Evolutionary conservation across 371 early-diverging fungal species (phyloP).

Genomic region (Thermomucor indicae-seudaticae): DNA sequence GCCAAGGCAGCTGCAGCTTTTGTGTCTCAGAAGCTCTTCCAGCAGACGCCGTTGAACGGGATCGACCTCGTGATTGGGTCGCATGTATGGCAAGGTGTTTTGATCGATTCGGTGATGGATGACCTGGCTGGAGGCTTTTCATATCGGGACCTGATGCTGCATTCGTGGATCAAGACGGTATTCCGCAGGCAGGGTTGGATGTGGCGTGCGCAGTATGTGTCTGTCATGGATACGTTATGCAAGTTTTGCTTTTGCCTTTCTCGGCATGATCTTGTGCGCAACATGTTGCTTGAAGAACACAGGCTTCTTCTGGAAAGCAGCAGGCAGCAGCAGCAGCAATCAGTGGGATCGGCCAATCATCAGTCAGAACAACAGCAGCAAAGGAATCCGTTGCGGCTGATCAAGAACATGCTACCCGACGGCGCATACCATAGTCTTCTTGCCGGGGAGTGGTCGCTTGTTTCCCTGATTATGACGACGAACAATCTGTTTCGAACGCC

Average conservation of each 20-base stretch:
- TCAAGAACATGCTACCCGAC: conserved; percentile 42
- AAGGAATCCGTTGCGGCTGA: conserved; percentile 20
- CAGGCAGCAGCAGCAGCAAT: conserved; percentile 16
- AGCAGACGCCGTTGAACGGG: conserved; percentile 8
- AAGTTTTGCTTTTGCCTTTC: conserved; percentile 22
- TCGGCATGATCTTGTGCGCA: conserved; percentile 16
- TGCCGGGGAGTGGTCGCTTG: conserved; percentile 52
- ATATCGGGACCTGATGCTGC: conserved; percentile 38
- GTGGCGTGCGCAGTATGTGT: conserved; percentile 28
- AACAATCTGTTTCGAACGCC: conserved; percentile 44
- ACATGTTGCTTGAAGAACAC: conserved; percentile 27
- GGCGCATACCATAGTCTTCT: conserved; percentile 42
- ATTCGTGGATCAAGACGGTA: conserved; percentile 40
- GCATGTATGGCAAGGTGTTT: conserved; percentile 33
- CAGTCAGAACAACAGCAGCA: conserved; percentile 17
- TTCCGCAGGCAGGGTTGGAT: conserved; percentile 38
- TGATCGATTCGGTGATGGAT: conserved; percentile 32
- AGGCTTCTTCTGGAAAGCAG: conserved; percentile 13
- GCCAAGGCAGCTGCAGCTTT: conserved; percentile 11
- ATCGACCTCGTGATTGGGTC: conserved; percentile 26
- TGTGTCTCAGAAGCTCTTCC: background rate
- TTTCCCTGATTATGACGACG: conserved; percentile 40
- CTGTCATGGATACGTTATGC: conserved; percentile 30
- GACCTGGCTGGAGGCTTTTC: conserved; percentile 37
- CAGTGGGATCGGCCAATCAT: conserved; percentile 8